Percentiles rank a stretch among this genome's conserved stretches.
phyloP scores from a whole-genome alignment of 116 monocot species.

The Zostera marina region DNA sequence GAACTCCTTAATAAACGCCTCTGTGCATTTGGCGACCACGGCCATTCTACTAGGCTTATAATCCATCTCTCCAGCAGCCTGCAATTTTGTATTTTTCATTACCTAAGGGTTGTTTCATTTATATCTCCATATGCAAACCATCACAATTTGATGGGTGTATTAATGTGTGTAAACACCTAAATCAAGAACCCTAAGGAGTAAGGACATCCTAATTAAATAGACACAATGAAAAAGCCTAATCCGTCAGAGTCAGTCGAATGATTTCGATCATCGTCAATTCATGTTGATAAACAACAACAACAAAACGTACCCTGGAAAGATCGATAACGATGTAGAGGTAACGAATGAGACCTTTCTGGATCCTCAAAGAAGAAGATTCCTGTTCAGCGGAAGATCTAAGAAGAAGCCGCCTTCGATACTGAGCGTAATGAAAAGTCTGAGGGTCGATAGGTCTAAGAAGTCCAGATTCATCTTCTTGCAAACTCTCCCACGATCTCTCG shows the following conservation, averaged over 20 bases:
- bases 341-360: constrained; percentile 93
- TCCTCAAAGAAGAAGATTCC: constrained; percentile 23
- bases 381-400: constrained; percentile 18
- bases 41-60: constrained; percentile 86
- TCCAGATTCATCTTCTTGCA: constrained; percentile 97
- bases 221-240: too few species aligned
- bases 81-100: constrained; percentile 4
- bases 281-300: not conserved
- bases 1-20: constrained; percentile 80
- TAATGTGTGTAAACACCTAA: too few species aligned
- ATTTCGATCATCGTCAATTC: too few species aligned
- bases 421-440: constrained; percentile 56
- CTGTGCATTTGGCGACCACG: constrained; percentile 59
- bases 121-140: not conserved
- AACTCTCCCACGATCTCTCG: constrained; percentile 84
- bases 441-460: constrained; percentile 58
- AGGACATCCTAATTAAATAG: too few species aligned
- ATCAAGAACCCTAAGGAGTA: too few species aligned
- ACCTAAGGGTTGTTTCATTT: not conserved
- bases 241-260: too few species aligned
- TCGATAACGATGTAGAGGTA: constrained; percentile 82
- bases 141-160: too few species aligned
- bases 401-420: constrained; percentile 64
- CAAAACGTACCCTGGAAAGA: constrained; percentile 53
- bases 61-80: constrained; percentile 93